phyloP scores from a whole-genome alignment of 176 grass and related monocot species.

The Hordeum marinum region DNA sequence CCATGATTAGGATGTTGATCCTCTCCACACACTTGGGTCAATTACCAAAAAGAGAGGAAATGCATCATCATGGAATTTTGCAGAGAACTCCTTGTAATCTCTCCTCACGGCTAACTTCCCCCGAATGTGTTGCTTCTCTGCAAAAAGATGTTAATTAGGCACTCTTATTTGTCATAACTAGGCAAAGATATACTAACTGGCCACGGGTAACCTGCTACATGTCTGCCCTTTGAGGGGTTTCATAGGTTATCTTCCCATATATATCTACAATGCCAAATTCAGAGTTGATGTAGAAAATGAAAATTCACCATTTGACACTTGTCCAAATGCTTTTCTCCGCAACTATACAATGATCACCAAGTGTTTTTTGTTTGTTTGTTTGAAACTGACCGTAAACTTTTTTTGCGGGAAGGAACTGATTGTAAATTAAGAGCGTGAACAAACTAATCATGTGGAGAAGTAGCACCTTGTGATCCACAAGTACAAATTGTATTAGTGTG shows the following conservation, averaged over 20 bases:
- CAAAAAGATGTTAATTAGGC: not conserved
- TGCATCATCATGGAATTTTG: not conserved
- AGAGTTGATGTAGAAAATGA: not conserved
- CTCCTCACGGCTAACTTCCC: not conserved
- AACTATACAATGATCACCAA: not conserved
- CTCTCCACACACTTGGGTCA: not conserved
- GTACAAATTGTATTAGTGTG: constrained; percentile 9
- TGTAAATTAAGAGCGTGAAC: constrained; percentile 12
- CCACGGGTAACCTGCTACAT: not conserved
- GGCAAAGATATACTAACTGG: not conserved
- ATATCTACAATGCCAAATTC: constrained; percentile 6
- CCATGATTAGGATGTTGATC: not conserved
- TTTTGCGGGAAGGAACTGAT: not conserved
- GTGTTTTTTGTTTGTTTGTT: not conserved
- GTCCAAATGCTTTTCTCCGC: not conserved
- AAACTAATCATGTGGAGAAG: not conserved
- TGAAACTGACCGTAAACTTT: too few species aligned
- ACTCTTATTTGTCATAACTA: not conserved
- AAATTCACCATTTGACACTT: not conserved
- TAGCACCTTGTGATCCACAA: constrained; percentile 11
- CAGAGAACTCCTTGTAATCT: not conserved
- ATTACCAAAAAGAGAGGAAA: not conserved
- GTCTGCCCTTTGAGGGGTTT: not conserved
- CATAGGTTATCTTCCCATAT: not conserved
- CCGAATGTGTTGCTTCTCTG: not conserved